Evolutionary conservation across 345 rosid genomes (phyloP).

Genomic region (Eucalyptus cloeziana): DNA sequence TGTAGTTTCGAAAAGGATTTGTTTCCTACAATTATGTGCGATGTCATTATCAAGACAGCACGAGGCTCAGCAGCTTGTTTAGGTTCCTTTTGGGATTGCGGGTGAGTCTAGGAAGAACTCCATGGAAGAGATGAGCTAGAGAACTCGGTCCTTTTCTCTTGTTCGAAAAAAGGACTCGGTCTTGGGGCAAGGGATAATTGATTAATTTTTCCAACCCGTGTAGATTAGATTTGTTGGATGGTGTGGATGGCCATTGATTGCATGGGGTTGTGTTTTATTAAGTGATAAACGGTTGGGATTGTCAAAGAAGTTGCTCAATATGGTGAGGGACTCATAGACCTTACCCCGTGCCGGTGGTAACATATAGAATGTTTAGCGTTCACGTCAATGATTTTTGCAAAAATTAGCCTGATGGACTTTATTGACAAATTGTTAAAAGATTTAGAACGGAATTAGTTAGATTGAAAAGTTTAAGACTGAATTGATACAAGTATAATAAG

Average conservation of each 20-base stretch:
- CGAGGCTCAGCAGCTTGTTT: not conserved
- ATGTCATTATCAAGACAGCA: not conserved
- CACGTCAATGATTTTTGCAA: rapidly evolving
- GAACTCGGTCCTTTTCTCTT: too few species aligned
- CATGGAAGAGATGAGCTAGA: not conserved
- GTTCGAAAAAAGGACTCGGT: not conserved
- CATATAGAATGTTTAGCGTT: not conserved
- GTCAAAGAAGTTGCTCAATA: not conserved
- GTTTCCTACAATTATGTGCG: not conserved
- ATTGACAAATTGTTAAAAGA: not conserved
- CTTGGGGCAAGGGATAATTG: rapidly evolving
- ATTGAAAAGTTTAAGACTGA: too few species aligned
- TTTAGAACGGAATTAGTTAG: too few species aligned
- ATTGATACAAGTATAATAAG: rapidly evolving
- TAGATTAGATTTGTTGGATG: not conserved
- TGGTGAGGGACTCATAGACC: rapidly evolving
- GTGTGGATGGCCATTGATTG: not conserved
- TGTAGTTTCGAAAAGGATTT: not conserved
- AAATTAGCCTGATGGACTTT: too few species aligned
- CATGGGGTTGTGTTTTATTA: not conserved
- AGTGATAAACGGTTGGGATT: not conserved
- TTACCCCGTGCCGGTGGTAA: rapidly evolving
- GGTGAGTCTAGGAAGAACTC: not conserved
- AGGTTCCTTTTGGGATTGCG: not conserved
- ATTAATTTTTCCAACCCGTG: not conserved